phyloP scores from a whole-genome alignment of 768 basidiomycete species.

The Phaeotremella skinneri region DNA sequence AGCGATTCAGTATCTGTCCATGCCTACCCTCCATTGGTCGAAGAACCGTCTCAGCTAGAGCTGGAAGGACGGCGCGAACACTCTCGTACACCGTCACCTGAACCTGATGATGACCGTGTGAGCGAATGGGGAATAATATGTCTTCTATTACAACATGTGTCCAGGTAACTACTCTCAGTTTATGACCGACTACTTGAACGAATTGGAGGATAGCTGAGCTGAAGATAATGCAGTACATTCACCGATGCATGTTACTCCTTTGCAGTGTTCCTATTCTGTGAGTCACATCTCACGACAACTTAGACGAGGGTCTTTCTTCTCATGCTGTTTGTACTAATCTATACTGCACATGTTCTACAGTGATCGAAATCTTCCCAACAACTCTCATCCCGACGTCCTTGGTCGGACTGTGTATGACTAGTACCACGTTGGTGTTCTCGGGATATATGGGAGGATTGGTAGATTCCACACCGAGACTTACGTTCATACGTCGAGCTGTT shows the following conservation, averaged over 20 bases:
- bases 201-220: slow-evolving; percentile 2
- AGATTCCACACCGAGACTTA: slow-evolving; percentile 31
- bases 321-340: slow-evolving; percentile 7
- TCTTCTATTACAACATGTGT: slow-evolving; percentile 29
- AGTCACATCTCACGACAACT: slow-evolving; percentile 7
- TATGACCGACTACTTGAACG: not conserved
- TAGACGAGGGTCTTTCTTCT: slow-evolving; percentile 14
- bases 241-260: slow-evolving; percentile 21
- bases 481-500: slow-evolving; percentile 34
- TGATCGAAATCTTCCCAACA: slow-evolving; percentile 47
- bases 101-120: no score
- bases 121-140: slow-evolving; percentile 16
- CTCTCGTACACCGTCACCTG: no score
- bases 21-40: no score
- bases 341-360: slow-evolving; percentile 18
- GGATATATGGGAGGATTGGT: slow-evolving; percentile 46
- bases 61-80: no score
- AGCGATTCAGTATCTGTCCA: no score
- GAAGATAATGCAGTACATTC: slow-evolving; percentile 16
- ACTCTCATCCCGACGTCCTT: slow-evolving; percentile 48
- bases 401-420: slow-evolving; percentile 40
- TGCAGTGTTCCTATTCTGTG: slow-evolving; percentile 25
- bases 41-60: no score
- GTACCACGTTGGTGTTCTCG: slow-evolving; percentile 33
- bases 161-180: slow-evolving; percentile 15